Percentiles rank a stretch among this genome's conserved stretches.
Conservation (phyloP, 768 basidiomycete genomes). For the Tricholomella constricta region DNA sequence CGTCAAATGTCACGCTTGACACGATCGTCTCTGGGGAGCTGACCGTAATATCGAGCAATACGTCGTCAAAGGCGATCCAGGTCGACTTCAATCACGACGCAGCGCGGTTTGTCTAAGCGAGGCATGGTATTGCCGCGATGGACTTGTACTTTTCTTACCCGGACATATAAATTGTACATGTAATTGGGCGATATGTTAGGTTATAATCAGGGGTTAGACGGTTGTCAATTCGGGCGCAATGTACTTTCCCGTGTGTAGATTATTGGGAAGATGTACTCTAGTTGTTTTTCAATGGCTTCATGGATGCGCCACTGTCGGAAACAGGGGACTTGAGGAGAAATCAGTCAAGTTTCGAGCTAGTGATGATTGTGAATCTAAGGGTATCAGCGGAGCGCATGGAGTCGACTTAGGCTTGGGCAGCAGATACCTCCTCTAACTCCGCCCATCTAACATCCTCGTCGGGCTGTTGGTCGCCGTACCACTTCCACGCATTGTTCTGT, state of each 20-base stretch:
- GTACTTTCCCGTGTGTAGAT: neutral
- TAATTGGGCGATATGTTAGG: too few relatives aligned
- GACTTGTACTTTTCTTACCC: neutral
- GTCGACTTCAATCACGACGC: neutral
- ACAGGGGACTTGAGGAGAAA: too few relatives aligned
- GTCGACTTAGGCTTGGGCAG: neutral
- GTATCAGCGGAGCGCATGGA: too few relatives aligned
- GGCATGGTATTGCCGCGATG: neutral
- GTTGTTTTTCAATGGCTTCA: too few relatives aligned
- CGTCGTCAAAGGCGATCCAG: neutral
- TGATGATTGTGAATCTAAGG: too few relatives aligned
- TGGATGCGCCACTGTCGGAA: too few relatives aligned
- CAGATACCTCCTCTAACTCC: constrained; percentile 42
- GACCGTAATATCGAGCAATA: neutral
- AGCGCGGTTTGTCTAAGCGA: too few relatives aligned
- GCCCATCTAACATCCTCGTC: constrained; percentile 51
- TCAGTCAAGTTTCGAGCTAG: too few relatives aligned
- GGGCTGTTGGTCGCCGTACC: constrained; percentile 55
- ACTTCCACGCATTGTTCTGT: constrained; percentile 72
- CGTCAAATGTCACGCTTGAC: neutral
- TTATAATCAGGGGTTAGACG: too few relatives aligned
- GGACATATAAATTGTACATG: too few relatives aligned
- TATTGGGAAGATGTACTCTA: neutral
- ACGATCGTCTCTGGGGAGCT: neutral
- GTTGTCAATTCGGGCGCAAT: too few relatives aligned